Conservation (phyloP, 1,284 basidiomycete genomes). For the Spongiforma sp. region DNA sequence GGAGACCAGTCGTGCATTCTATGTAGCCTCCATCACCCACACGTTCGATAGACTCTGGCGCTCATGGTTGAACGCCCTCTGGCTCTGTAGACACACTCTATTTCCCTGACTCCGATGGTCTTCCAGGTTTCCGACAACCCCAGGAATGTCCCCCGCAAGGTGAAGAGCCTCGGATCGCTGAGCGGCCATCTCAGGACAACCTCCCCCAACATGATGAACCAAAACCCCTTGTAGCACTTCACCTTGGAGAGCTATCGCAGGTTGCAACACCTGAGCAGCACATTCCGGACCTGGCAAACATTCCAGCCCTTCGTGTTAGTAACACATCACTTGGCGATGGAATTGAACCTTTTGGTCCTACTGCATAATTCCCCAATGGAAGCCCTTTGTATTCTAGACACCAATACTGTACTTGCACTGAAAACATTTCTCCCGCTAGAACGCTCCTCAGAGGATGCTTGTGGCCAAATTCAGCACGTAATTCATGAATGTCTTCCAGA, state of each 20-base stretch:
- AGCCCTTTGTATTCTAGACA: background rate
- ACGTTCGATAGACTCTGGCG: no score
- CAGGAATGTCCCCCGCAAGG: no score
- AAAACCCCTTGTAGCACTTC: background rate
- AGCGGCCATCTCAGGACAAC: no score
- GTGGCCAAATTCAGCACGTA: background rate
- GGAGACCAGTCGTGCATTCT: no score
- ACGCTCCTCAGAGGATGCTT: conserved; percentile 3
- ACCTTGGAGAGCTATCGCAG: background rate
- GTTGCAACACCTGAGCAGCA: background rate
- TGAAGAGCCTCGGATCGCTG: no score
- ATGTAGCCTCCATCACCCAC: no score
- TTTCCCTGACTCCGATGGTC: no score
- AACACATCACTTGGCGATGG: background rate
- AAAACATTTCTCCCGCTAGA: background rate
- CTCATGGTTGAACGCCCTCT: no score
- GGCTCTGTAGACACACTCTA: no score
- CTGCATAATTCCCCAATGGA: background rate
- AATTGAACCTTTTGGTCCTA: background rate
- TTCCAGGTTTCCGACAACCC: no score
- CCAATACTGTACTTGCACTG: background rate
- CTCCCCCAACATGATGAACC: background rate
- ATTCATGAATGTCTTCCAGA: background rate
- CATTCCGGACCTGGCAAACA: background rate
- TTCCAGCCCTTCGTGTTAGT: background rate